Evolutionary conservation across 768 basidiomycete genomes (phyloP).

Genomic region (Hericium alpestre): DNA sequence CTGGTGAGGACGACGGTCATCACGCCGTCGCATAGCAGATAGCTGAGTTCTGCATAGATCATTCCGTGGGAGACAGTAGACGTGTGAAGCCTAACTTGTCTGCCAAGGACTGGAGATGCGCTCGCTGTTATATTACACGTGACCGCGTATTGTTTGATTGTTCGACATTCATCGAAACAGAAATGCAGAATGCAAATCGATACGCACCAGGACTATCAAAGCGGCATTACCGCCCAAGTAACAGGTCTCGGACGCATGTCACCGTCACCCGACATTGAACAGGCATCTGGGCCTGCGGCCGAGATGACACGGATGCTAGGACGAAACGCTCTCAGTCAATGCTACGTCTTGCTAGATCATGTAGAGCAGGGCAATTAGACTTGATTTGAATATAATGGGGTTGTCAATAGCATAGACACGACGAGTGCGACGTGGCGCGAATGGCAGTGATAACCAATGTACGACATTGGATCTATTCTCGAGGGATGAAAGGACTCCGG

Average conservation of each 20-base stretch:
- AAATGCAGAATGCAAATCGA: background rate
- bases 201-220: background rate
- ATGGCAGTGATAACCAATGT: background rate
- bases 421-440: background rate
- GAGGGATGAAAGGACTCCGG: constrained; percentile 64
- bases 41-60: no score
- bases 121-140: constrained; percentile 1
- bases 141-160: background rate
- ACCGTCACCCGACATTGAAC: no score
- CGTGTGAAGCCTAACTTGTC: background rate
- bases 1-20: no score
- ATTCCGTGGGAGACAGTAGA: background rate
- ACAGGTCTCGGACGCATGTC: no score
- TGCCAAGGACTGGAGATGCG: background rate
- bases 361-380: background rate
- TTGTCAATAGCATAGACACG: background rate
- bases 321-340: no score
- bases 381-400: background rate
- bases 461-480: constrained; percentile 32
- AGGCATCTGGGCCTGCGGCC: no score
- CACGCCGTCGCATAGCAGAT: no score
- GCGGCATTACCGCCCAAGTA: no score
- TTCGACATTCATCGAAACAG: background rate
- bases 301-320: no score
- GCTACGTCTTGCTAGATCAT: no score